Base-by-base conservation (phyloP, 352 stramenopile genomes). In the Phytophthora palmivora region DNA sequence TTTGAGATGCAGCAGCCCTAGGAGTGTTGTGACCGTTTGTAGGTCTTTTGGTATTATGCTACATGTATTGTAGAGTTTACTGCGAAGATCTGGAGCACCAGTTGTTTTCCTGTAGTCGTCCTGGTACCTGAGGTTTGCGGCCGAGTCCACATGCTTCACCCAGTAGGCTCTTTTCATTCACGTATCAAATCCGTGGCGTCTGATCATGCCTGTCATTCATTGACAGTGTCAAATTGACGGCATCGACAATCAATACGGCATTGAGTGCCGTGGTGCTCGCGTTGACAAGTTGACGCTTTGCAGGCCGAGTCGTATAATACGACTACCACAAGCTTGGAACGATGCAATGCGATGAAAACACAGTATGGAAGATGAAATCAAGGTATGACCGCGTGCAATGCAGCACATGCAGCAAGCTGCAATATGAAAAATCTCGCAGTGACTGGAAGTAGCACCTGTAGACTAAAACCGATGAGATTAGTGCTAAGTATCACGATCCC, bases 41-140 rank as follows among this genome's bases (percentile, higher is more conserved):
- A 54, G 42, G 26, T 32, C 26, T 8, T 4, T 32, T 32, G 26
- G 26, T 32, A 8, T 4, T 9, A 8, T 8, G 26, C 26, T 32
- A 32, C 18, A 6, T n/a, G n/a, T n/a, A n/a, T n/a, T n/a, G n/a
- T n/a, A n/a, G n/a, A n/a, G n/a, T n/a, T 8, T 21, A 45, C n/a
- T 6, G 42, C 30, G 52, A 54, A 41, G 42, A 54, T 46, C 53
- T 15, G 42, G 37, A 16, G 42, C 18, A 11, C 21, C 53, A 62
- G 46, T 58, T 58, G 55, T 57, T 63, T 63, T 62, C 53, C 33
- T 54, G 53, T 33, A 62, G 22, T 21, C 33, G 34, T 46, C 8
- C 53, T 62, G 53, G 21, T 62, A n/a, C 15, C 18, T 52, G 24
- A 9, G 9, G 41, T 60, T 45, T 61, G 52, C 41, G 52, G 52